Base-by-base conservation (phyloP, 164 flowering plant genomes). In the Vitis rupestris region DNA sequence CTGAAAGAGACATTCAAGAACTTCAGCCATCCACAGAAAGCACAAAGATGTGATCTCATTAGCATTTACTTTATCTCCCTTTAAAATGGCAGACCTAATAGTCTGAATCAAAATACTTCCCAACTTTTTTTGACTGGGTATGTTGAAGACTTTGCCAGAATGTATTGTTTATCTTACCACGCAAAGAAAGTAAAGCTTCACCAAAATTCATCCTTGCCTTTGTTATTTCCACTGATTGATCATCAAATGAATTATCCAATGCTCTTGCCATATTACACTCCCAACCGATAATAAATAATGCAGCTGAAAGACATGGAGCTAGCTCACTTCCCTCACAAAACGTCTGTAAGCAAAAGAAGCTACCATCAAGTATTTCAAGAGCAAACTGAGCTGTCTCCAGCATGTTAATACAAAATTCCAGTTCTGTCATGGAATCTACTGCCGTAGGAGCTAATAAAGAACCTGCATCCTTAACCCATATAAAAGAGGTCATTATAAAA, bases 271-370 rank as follows among this genome's bases (percentile, higher is more conserved):
- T 74, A 64, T 80, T 70, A 70, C 52, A 72, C 72, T 95, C 99
- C 97, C 96, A 91, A 59, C 82, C 83, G 72, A 90, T 80, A 2
- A 88, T 64, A 77, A 88, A 82, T 15, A 87, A 57, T 56, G 85
- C 83, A 70, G 95, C 89, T 67, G 75, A 80, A 63, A 91, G 83
- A 69, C 78, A 63, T 63, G 90, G 72, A 74, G 88, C 75, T 55
- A 89, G 70, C 23, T 58, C 78, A 79, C 65, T 70, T 61, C 88
- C 89, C 64, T 74, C 79, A 49, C 58, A 76, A 27, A 89, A 72
- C 23, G 65, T 53, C 64, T 72, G 73, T 66, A 93, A 72, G 81
- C 83, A 76, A 79, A 80, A 87, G 68, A 84, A 77, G 80, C 87
- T 83, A 19, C 93, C 87, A 61, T 81, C 75, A 61, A 95, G 84